Conservation (phyloP, 305 asterid species). For the Rubia occidens region DNA sequence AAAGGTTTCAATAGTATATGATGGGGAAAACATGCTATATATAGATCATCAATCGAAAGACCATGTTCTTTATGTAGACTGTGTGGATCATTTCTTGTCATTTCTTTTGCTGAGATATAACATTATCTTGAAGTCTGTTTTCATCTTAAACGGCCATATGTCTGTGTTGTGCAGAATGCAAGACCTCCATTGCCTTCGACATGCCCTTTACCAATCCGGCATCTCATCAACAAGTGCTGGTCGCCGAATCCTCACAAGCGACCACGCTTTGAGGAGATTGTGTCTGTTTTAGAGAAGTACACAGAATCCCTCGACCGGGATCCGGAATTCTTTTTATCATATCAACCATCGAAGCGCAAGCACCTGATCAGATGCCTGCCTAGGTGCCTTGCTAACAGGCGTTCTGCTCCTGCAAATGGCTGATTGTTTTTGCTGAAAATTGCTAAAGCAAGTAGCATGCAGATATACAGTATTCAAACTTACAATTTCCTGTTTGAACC, state of each 20-base stretch:
- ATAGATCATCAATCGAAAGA: background rate
- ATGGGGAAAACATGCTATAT: background rate
- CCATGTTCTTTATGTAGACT: too few species aligned
- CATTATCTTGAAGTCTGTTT: background rate
- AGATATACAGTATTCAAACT: background rate
- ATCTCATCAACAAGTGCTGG: conserved; percentile 80
- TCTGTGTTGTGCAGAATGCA: conserved; percentile 45
- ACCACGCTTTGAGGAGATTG: conserved; percentile 76
- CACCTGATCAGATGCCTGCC: conserved; percentile 46
- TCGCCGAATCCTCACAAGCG: conserved; percentile 72
- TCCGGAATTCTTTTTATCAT: conserved; percentile 53
- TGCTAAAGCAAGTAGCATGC: background rate
- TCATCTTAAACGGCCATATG: background rate
- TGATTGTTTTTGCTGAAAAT: too few species aligned
- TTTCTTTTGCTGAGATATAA: background rate
- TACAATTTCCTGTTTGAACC: background rate
- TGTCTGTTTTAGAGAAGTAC: conserved; percentile 49
- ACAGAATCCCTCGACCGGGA: conserved; percentile 49
- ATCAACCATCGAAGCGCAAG: conserved; percentile 32
- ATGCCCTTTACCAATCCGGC: conserved; percentile 59
- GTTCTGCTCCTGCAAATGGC: conserved; percentile 30
- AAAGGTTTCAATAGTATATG: background rate
- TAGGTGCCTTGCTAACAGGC: conserved; percentile 29
- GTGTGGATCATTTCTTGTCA: background rate
- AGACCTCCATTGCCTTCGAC: conserved; percentile 81